Base-by-base conservation (phyloP, 805 yeast species). In the Cyberlindnera sargentensis region DNA sequence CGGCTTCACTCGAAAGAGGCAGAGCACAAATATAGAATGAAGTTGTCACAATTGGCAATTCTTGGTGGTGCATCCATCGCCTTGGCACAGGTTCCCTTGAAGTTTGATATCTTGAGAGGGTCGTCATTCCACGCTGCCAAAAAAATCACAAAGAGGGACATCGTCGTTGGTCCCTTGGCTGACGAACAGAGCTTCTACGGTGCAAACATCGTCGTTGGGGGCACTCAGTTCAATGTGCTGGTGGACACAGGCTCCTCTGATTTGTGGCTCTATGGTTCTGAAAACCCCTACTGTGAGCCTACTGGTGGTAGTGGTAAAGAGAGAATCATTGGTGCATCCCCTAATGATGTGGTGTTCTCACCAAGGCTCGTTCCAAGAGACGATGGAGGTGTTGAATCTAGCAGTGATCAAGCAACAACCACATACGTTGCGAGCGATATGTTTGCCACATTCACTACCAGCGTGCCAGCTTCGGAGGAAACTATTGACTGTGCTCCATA, bases 11-110 rank as follows among this genome's bases (percentile, higher is more conserved):
- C 20, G 20, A 15, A 15, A 15, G 20, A 15, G 20, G 20, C 20
- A 15, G 20, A 28, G 30, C 2, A 9, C 6, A 28, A 28, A 28
- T 9, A 6, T 9, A 28, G 30, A 9, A 28, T 28, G 30, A 28
- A 28, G 30, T 28, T 28, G 6, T 28, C 30, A 6, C 9, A 6
- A 9, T 9, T 28, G 30, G 30, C 9, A 2, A 28, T 28, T 7
- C 30, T 28, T 2, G 30, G 8, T 28, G 30, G 30, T 9, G 30
- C 8, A 28, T 28, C 6, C 9, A 28, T 9, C 82, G 0, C 48
- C 20, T 84, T 43, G 88, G 81, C 15, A 28, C 73, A 31, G 8
- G 33, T 42, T n/a, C 39, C 41, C 9, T 10, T 44, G 34, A 30
- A 26, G 24, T 43, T 43, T 34, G 31, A 38, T 31, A 35, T 43